phyloP scores from a whole-genome alignment of 768 basidiomycete species.

The Leccinum broughii region DNA sequence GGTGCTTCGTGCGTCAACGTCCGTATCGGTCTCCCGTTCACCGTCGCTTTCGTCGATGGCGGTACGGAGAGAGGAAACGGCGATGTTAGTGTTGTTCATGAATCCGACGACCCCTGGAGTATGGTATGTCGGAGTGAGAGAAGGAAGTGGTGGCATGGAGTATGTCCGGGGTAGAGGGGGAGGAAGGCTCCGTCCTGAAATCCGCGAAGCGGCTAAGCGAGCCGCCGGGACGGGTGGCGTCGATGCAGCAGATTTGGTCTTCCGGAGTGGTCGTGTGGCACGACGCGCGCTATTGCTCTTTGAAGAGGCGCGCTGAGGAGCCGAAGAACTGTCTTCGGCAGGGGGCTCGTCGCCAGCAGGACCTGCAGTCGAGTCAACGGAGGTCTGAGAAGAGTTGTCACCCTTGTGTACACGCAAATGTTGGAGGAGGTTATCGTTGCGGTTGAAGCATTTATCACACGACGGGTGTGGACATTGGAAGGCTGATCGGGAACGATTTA shows the following conservation, averaged over 20 bases:
- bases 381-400: constrained; percentile 36
- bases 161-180: constrained; percentile 35
- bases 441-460: constrained; percentile 75
- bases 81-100: constrained; percentile 37
- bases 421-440: constrained; percentile 80
- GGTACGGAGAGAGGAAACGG: constrained; percentile 36
- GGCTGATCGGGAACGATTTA: constrained; percentile 46
- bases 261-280: constrained; percentile 34
- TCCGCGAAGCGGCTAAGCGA: constrained; percentile 35
- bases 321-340: constrained; percentile 22
- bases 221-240: constrained; percentile 36
- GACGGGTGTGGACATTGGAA: constrained; percentile 66
- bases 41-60: constrained; percentile 38
- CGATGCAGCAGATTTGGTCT: constrained; percentile 37
- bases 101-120: constrained; percentile 28
- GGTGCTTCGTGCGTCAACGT: constrained; percentile 31
- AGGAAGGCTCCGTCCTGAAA: constrained; percentile 31
- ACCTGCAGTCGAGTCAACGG: constrained; percentile 30
- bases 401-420: constrained; percentile 71
- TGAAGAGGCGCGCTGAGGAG: constrained; percentile 25
- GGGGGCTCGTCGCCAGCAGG: constrained; percentile 26
- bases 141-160: constrained; percentile 34
- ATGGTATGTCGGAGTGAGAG: constrained; percentile 30
- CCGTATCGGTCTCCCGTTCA: constrained; percentile 35
- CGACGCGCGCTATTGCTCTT: constrained; percentile 27